phyloP scores from a whole-genome alignment of 352 stramenopile species.

The Pythium aquatile region DNA sequence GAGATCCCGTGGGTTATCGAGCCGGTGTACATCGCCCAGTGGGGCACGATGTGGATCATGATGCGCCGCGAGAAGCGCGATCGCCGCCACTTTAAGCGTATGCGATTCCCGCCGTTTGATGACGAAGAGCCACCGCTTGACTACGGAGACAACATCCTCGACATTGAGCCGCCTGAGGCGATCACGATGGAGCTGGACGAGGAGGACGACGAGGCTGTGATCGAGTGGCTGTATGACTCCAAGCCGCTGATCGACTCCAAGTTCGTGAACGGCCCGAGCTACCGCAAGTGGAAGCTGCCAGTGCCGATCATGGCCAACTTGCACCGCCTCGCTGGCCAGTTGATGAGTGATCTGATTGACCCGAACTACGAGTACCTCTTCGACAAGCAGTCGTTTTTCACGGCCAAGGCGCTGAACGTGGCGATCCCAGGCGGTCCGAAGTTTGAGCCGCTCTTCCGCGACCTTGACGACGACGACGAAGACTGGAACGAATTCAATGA shows the following conservation, averaged over 20 bases:
- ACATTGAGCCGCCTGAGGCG: constrained; percentile 95
- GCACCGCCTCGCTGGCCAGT: constrained; percentile 95
- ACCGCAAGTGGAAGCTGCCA: constrained; percentile 96
- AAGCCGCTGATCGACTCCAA: constrained; percentile 90
- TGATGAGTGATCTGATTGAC: constrained; percentile 97
- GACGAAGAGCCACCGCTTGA: constrained; percentile 98
- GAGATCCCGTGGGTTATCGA: constrained; percentile 99
- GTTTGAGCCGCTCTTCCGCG: constrained; percentile 99
- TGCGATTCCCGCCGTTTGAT: constrained; percentile 99
- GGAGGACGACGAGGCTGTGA: constrained; percentile 93
- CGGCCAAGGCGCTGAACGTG: constrained; percentile 99
- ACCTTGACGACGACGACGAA: constrained; percentile 97
- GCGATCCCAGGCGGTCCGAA: constrained; percentile 99
- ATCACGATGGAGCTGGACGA: constrained; percentile 97
- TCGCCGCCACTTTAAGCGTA: constrained; percentile 99
- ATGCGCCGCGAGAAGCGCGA: constrained; percentile 99
- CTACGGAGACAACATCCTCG: constrained; percentile 96
- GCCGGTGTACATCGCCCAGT: constrained; percentile 99
- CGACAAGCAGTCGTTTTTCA: constrained; percentile 98
- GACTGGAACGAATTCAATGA: constrained; percentile 99
- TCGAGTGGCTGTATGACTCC: constrained; percentile 99
- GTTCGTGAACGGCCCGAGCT: constrained; percentile 97
- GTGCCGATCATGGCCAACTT: constrained; percentile 98
- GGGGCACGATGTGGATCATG: constrained; percentile 99
- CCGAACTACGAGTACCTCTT: constrained; percentile 94